phyloP scores from a whole-genome alignment of 768 basidiomycete species.

The Boletus pseudo-olivaceus region DNA sequence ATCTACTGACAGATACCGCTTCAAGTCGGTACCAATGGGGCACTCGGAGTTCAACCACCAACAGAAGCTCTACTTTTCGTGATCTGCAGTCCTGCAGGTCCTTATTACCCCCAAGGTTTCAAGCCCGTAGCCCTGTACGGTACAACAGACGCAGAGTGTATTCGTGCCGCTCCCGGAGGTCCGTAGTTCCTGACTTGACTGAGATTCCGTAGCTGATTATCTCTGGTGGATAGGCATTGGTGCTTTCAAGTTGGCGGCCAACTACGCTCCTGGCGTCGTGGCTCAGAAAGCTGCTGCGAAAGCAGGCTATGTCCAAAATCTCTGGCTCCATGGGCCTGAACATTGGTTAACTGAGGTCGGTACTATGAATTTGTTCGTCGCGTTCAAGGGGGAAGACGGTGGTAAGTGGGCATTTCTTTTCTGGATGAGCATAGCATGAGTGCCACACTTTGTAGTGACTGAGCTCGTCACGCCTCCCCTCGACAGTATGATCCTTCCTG shows the following conservation, averaged over 20 bases:
- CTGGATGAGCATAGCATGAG: background rate
- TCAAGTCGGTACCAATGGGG: slow-evolving; percentile 65
- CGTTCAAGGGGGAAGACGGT: slow-evolving; percentile 68
- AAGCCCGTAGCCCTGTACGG: slow-evolving; percentile 87
- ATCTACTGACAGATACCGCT: slow-evolving; percentile 3
- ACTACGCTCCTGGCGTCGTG: slow-evolving; percentile 85
- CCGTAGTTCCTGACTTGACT: background rate
- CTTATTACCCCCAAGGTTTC: slow-evolving; percentile 84
- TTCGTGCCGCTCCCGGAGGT: slow-evolving; percentile 86
- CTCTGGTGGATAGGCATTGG: slow-evolving; percentile 58
- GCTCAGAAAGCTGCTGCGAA: slow-evolving; percentile 77
- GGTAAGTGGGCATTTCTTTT: slow-evolving; percentile 34
- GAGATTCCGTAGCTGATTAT: slow-evolving; percentile 6
- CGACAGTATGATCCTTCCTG: slow-evolving; percentile 65
- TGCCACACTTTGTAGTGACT: slow-evolving; percentile 29
- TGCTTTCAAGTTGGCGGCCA: slow-evolving; percentile 81
- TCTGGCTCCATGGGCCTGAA: slow-evolving; percentile 79
- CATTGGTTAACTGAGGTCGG: slow-evolving; percentile 65
- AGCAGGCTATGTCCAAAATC: slow-evolving; percentile 81
- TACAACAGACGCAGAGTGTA: slow-evolving; percentile 62
- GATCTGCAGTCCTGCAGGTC: slow-evolving; percentile 63
- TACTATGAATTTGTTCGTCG: slow-evolving; percentile 91
- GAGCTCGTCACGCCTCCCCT: slow-evolving; percentile 67
- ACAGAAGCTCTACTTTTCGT: slow-evolving; percentile 67
- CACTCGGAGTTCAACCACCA: slow-evolving; percentile 50